Evolutionary conservation across 106 monocot genomes (phyloP).

Genomic region (Platanthera guangdongensis): DNA sequence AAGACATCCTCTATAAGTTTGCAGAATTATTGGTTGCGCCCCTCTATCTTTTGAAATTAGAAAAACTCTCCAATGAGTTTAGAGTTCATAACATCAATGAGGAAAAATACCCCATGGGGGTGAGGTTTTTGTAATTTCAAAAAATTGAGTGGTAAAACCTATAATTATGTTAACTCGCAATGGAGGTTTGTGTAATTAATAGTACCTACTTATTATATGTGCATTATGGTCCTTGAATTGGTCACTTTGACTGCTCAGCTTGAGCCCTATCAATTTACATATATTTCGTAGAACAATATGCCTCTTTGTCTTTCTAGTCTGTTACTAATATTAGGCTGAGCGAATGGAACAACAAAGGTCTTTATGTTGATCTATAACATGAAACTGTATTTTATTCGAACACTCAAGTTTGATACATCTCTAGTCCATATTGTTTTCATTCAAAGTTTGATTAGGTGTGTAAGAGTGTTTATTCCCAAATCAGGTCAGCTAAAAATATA

Average conservation of each 20-base stretch:
- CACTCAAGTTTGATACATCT: not conserved
- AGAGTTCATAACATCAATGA: no score
- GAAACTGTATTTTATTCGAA: not conserved
- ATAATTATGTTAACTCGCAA: no score
- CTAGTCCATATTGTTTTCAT: not conserved
- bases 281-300: not conserved
- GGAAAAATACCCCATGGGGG: no score
- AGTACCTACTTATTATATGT: not conserved
- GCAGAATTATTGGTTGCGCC: no score
- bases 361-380: not conserved
- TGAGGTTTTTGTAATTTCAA: no score
- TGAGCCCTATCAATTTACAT: not conserved
- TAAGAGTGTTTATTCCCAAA: not conserved
- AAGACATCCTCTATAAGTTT: no score
- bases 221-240: not conserved
- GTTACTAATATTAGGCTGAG: not conserved
- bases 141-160: no score
- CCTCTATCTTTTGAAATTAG: no score
- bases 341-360: not conserved
- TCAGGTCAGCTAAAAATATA: no score
- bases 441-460: not conserved
- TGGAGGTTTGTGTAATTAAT: not conserved
- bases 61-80: no score
- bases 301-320: not conserved
- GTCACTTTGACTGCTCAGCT: not conserved